A percentile compares a stretch with the other conserved stretches of the same genome.
Conservation (phyloP, 257 asterid genomes). For the Solanum pinnatisectum region DNA sequence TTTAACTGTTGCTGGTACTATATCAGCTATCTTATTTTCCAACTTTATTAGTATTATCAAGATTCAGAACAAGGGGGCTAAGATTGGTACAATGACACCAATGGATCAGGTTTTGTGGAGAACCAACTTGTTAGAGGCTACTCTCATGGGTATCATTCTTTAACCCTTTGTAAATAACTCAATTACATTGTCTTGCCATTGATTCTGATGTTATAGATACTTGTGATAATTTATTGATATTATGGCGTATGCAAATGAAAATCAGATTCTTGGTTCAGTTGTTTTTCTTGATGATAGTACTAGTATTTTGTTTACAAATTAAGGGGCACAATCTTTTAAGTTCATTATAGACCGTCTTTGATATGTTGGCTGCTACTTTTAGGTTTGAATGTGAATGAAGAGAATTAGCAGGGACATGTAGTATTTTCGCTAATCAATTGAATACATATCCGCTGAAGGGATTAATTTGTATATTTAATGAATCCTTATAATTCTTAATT, state of each 20-base stretch:
- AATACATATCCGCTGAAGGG: no score
- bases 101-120: slow-evolving; percentile 99
- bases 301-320: background rate
- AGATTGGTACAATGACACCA: slow-evolving; percentile 94
- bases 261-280: background rate
- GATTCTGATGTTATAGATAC: background rate
- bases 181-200: background rate
- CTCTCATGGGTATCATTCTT: slow-evolving; percentile 72
- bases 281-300: background rate
- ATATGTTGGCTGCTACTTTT: background rate
- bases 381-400: background rate
- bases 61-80: slow-evolving; percentile 94
- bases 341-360: background rate
- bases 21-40: slow-evolving; percentile 63
- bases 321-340: background rate
- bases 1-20: slow-evolving; percentile 70
- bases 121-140: slow-evolving; percentile 88
- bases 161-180: background rate
- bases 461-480: background rate
- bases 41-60: slow-evolving; percentile 66
- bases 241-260: background rate
- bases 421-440: background rate
- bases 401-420: background rate
- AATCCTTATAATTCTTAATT: background rate
- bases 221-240: no score